These are phyloP conservation scores for Trametes sanguinea DNA, from an alignment of 768 basidiomycete genomes.

Conservation along the genomic window DNA sequence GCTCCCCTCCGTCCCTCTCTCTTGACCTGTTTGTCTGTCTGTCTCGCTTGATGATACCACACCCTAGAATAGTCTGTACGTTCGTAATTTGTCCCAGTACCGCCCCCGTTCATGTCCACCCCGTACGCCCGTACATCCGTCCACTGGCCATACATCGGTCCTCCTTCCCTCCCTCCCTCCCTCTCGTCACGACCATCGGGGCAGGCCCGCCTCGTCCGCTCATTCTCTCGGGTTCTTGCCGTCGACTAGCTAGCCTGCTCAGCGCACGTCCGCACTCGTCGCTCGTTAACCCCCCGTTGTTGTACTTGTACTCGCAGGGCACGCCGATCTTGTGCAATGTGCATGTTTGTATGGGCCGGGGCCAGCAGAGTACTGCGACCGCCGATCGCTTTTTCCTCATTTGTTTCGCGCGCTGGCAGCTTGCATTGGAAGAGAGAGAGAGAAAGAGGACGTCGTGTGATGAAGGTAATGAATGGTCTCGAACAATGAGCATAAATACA, in stretches of 20 bases:
- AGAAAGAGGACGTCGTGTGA: no score
- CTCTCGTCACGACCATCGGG: no score
- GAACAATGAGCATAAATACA: neutral
- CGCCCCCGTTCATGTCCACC: neutral
- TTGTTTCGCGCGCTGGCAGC: no score
- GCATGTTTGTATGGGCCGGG: constrained; percentile 15
- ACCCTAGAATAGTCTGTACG: neutral
- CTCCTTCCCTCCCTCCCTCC: neutral
- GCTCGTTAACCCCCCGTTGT: neutral
- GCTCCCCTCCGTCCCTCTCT: neutral
- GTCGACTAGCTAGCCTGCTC: neutral
- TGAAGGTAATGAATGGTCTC: no score
- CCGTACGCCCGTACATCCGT: neutral
- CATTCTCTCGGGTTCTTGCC: neutral
- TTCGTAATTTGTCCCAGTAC: neutral
- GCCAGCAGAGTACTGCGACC: neutral
- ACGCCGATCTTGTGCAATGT: constrained; percentile 10
- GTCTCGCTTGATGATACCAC: neutral
- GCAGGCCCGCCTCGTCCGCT: constrained; percentile 1
- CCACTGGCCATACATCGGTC: neutral
- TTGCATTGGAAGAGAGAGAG: no score
- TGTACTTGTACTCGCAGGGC: constrained; percentile 13
- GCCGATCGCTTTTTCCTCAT: no score
- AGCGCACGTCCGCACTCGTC: neutral
- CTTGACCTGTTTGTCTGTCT: neutral